phyloP scores from a whole-genome alignment of 1,284 basidiomycete species.

The Pascua sp. region DNA sequence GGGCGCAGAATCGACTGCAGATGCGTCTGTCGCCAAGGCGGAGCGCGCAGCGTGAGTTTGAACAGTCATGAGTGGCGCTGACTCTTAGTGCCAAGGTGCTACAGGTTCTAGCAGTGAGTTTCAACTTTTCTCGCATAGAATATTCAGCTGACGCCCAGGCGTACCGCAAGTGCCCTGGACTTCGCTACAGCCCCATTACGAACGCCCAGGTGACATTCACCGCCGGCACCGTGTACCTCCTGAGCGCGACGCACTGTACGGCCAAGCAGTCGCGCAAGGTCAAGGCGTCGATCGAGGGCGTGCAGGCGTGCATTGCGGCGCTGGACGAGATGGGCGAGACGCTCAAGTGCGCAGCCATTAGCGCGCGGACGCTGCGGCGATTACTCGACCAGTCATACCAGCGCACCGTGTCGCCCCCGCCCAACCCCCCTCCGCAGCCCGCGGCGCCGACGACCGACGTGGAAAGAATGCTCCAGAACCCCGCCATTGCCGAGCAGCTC shows the following conservation, averaged over 20 bases:
- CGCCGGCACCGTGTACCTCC: slow-evolving; percentile 33
- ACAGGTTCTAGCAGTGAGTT: slow-evolving; percentile 16
- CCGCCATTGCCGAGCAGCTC: slow-evolving; percentile 16
- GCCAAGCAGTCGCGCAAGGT: slow-evolving; percentile 14
- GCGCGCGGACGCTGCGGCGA: slow-evolving; percentile 8
- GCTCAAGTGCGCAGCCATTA: slow-evolving; percentile 12
- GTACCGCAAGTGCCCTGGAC: slow-evolving; percentile 25
- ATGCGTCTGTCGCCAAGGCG: slow-evolving; percentile 13
- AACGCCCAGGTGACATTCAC: slow-evolving; percentile 32
- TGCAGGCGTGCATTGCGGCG: slow-evolving; percentile 19
- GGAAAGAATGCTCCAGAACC: slow-evolving; percentile 15
- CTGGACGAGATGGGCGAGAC: slow-evolving; percentile 21
- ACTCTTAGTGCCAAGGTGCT: slow-evolving; percentile 16
- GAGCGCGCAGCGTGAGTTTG: slow-evolving; percentile 9
- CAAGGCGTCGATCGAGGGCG: slow-evolving; percentile 14
- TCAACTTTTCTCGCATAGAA: too few species aligned
- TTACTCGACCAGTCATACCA: slow-evolving; percentile 14
- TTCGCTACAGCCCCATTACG: slow-evolving; percentile 34
- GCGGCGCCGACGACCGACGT: slow-evolving; percentile 2
- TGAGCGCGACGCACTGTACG: slow-evolving; percentile 21
- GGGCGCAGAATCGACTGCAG: neutral
- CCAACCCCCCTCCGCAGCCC: neutral
- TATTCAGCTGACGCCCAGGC: too few species aligned
- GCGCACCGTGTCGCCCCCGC: neutral
- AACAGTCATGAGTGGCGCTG: neutral